Evolutionary conservation across 2,329 filamentous ascomycete species (phyloP).

Genomic region (Trichophyton equinum): DNA sequence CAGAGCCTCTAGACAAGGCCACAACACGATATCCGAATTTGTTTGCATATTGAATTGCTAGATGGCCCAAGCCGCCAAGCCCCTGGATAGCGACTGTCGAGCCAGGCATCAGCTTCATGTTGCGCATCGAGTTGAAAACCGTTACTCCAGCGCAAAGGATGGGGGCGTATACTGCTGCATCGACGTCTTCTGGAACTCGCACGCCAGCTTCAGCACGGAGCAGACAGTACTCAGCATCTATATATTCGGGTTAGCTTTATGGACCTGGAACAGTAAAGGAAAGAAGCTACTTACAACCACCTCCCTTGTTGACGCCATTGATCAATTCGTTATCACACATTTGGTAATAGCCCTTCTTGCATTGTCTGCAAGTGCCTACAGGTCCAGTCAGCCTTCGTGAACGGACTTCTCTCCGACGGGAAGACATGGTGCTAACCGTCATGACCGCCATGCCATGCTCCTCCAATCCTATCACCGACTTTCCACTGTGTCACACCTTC

Average conservation of each 20-base stretch:
- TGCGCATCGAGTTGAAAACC: slow-evolving; percentile 38
- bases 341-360: slow-evolving; percentile 52
- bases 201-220: slow-evolving; percentile 31
- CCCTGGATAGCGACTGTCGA: slow-evolving; percentile 41
- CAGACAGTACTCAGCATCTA: slow-evolving; percentile 30
- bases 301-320: slow-evolving; percentile 55
- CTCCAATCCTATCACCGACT: slow-evolving; percentile 55
- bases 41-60: slow-evolving; percentile 77
- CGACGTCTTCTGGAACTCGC: slow-evolving; percentile 33
- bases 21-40: slow-evolving; percentile 66
- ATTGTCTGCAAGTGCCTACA: slow-evolving; percentile 48
- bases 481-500: slow-evolving; percentile 41
- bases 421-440: slow-evolving; percentile 15
- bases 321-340: slow-evolving; percentile 51
- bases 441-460: slow-evolving; percentile 53
- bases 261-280: background rate
- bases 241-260: slow-evolving; percentile 1
- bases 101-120: slow-evolving; percentile 36
- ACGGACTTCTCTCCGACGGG: background rate
- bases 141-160: slow-evolving; percentile 42
- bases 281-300: slow-evolving; percentile 44
- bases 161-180: slow-evolving; percentile 35
- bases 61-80: slow-evolving; percentile 56
- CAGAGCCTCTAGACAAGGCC: slow-evolving; percentile 36
- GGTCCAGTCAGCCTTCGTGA: background rate